Evolutionary conservation across 306 rosid genomes (phyloP), one percentile per base, ranked within the genome.

Genomic region (Senna siamea): DNA sequence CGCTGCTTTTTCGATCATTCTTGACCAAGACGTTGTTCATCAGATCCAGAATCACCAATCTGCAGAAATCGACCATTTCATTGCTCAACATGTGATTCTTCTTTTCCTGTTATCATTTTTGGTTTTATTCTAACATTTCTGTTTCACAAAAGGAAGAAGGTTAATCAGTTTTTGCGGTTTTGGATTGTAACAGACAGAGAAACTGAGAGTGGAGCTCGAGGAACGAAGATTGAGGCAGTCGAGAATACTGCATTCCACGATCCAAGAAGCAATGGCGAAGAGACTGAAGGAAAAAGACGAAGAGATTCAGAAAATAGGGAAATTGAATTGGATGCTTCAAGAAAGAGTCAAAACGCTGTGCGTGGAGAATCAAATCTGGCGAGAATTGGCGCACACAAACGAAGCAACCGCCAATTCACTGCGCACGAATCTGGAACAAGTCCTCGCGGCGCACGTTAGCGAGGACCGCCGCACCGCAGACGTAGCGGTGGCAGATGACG

Each of bases 301-400:
- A 10, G 96, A 91, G 82, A 83, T 93, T 14, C 81, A 78, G 57
- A 80, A 86, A 48, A 78, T 91, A 40, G 86, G 79, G 34, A 91
- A 89, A 65, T 23, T 85, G 20, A 91, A 89, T 48, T 87, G 93
- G 85, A 79, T 71, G 1, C 92, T 93, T 4, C 89, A 83, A 70
- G 96, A 93, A 50, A 82, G 83, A 41, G 89, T 86, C 32, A 86
- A 71, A 52, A 72, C 54, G 9, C 63, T 93, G 0, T 75, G 74
- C 32, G 34, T 69, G 2, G 98, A 93, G 83, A 93, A 91, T 30
- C 96, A 93, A 60, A 40, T 87, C 0, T 89, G 91, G 96, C 85
- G 80, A 30, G 91, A 91, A 4, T 32, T 91, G 73, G 98, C 98
- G 0, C 86, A 89, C 1, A 81, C 77, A 0, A 93, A 91, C 79